These are phyloP conservation scores for Dacryopinax spathularia DNA, from an alignment of 768 basidiomycete genomes.

Conservation along the genomic window DNA sequence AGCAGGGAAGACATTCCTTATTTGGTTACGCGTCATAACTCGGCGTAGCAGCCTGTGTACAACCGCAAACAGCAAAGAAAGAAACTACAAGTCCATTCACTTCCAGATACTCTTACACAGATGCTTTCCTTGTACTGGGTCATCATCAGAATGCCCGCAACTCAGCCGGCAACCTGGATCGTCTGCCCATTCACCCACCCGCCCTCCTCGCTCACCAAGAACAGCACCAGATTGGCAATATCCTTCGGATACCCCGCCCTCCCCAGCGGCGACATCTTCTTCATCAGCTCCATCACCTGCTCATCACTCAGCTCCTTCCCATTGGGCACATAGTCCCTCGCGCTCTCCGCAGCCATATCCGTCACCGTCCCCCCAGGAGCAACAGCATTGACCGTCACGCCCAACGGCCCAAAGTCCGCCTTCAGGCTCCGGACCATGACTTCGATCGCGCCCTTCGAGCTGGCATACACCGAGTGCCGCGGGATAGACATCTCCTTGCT, in stretches of 20 bases:
- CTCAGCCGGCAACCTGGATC: neutral
- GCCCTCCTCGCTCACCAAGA: neutral
- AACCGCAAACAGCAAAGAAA: too few relatives aligned
- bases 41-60: too few relatives aligned
- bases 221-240: neutral
- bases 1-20: too few relatives aligned
- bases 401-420: neutral
- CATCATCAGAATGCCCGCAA: neutral
- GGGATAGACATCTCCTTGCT: slow-evolving; percentile 1
- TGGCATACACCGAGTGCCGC: neutral
- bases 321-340: neutral
- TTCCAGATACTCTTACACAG: too few relatives aligned
- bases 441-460: neutral
- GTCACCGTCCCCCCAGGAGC: slow-evolving; percentile 11
- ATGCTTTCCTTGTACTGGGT: too few relatives aligned
- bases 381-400: neutral
- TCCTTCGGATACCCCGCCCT: neutral
- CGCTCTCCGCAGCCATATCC: slow-evolving; percentile 6
- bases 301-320: neutral
- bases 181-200: neutral
- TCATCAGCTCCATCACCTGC: neutral
- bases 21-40: too few relatives aligned
- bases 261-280: neutral
- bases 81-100: too few relatives aligned
- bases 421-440: neutral